Percentiles rank a stretch among this genome's conserved stretches.
phyloP scores from a whole-genome alignment of 495 filamentous ascomycete genomes.

The Penicillium bovifimosum region DNA sequence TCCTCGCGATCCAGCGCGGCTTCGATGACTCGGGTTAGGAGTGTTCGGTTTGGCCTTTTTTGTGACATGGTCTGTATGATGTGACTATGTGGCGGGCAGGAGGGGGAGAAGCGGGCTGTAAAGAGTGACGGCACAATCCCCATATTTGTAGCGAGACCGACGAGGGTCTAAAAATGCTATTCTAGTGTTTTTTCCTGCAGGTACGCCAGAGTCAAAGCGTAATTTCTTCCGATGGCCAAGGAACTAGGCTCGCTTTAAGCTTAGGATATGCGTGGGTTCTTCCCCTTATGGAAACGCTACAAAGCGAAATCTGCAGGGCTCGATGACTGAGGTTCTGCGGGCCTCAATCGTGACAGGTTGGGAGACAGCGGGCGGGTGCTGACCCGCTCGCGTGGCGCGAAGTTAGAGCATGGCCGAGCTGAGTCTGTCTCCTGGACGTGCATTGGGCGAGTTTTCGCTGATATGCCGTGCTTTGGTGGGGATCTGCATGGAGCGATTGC shows the following conservation, averaged over 20 bases:
- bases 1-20: constrained; percentile 19
- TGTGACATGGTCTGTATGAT: constrained; percentile 7
- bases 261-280: constrained; percentile 13
- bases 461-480: constrained; percentile 11
- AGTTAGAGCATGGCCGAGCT: constrained; percentile 9
- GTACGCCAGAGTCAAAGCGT: background rate
- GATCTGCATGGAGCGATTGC: constrained; percentile 17
- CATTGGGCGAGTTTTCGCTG: background rate
- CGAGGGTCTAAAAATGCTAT: background rate
- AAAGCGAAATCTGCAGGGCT: constrained; percentile 15
- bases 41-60: constrained; percentile 6
- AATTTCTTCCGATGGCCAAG: constrained; percentile 7
- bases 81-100: background rate
- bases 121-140: background rate
- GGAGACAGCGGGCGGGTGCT: constrained; percentile 4
- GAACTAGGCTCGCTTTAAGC: constrained; percentile 7
- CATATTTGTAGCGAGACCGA: background rate
- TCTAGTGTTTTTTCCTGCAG: background rate
- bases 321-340: constrained; percentile 1
- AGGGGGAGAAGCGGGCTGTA: background rate
- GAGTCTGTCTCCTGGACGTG: constrained; percentile 4
- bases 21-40: constrained; percentile 15
- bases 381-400: constrained; percentile 17
- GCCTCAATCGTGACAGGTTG: constrained; percentile 15
- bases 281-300: constrained; percentile 9